These are phyloP conservation scores for Gossypium longicalyx DNA, from an alignment of 345 rosid species.

Conservation along the genomic window DNA sequence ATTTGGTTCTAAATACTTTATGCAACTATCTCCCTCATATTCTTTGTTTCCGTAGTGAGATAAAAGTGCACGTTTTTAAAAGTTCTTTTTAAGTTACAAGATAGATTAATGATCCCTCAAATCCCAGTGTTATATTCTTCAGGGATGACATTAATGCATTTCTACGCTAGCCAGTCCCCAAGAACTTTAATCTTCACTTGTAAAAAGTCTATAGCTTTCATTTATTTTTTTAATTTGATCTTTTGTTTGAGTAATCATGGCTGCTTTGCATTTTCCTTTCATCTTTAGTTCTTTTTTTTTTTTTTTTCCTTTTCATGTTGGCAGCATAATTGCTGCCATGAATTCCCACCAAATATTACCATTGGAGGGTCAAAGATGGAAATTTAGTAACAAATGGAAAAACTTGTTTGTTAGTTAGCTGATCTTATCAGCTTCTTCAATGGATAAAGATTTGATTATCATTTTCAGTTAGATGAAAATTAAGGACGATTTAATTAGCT, in stretches of 20 bases:
- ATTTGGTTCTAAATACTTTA: too few relatives aligned
- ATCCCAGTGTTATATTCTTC: slow-evolving; percentile 16
- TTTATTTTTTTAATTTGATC: not conserved
- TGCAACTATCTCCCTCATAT: too few relatives aligned
- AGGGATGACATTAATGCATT: slow-evolving; percentile 18
- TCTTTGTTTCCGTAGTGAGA: too few relatives aligned
- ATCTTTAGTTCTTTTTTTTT: too few relatives aligned
- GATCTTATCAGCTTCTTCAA: not conserved
- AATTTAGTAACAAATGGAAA: slow-evolving; percentile 3
- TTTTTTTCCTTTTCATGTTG: not conserved
- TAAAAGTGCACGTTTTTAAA: not conserved
- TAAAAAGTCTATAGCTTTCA: not conserved
- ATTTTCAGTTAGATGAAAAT: too few relatives aligned
- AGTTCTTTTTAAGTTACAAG: not conserved
- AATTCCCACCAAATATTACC: slow-evolving; percentile 10
- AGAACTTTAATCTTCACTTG: not conserved
- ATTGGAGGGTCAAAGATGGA: not conserved
- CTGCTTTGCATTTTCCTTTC: not conserved
- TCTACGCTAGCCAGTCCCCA: slow-evolving; percentile 28
- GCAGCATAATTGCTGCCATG: not conserved
- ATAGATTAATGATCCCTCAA: slow-evolving; percentile 11
- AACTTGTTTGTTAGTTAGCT: not conserved
- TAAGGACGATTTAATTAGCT: too few relatives aligned
- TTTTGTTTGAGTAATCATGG: not conserved
- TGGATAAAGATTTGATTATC: not conserved